Percentiles rank a stretch among this genome's conserved stretches.
Conservation (phyloP, 2,329 filamentous ascomycete genomes). For the Corynespora cassiicola region DNA sequence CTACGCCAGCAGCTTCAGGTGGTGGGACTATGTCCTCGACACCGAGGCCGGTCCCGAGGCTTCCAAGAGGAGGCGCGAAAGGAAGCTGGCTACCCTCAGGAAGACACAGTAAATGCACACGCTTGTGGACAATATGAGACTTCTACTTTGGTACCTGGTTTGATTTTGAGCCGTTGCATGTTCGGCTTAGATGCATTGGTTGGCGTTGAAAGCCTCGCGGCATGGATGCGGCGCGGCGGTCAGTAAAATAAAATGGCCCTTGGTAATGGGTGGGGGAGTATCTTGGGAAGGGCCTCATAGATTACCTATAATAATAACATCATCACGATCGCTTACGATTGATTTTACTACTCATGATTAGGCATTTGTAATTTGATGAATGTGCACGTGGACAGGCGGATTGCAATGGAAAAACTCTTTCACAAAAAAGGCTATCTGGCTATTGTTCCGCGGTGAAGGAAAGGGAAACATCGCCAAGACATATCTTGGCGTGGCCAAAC, state of each 20-base stretch:
- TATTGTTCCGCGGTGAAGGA: no score
- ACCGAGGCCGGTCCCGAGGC: conserved; percentile 93
- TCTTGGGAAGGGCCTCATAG: conserved; percentile 20
- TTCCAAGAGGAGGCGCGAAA: conserved; percentile 80
- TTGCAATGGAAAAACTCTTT: no score
- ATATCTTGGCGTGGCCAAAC: conserved; percentile 26
- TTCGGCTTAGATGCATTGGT: no score
- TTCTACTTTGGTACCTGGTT: no score
- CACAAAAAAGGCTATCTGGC: no score
- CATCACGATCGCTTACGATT: conserved; percentile 29
- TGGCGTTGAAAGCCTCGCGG: conserved; percentile 28
- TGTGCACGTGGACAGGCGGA: no score
- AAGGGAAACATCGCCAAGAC: no score
- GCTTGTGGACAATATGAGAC: conserved; percentile 4
- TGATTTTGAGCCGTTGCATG: no score
- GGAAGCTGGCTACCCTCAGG: conserved; percentile 71
- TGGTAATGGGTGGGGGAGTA: conserved; percentile 34
- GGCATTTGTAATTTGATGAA: no score
- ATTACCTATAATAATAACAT: conserved; percentile 36
- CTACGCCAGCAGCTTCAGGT: conserved; percentile 96
- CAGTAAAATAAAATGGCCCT: conserved; percentile 18
- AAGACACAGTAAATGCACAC: conserved; percentile 59
- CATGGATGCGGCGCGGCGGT: conserved; percentile 20
- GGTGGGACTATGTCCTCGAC: conserved; percentile 96
- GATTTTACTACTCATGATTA: no score